Base-by-base conservation (phyloP, 148 eudicot genomes). In the Rhododendron henanense region DNA sequence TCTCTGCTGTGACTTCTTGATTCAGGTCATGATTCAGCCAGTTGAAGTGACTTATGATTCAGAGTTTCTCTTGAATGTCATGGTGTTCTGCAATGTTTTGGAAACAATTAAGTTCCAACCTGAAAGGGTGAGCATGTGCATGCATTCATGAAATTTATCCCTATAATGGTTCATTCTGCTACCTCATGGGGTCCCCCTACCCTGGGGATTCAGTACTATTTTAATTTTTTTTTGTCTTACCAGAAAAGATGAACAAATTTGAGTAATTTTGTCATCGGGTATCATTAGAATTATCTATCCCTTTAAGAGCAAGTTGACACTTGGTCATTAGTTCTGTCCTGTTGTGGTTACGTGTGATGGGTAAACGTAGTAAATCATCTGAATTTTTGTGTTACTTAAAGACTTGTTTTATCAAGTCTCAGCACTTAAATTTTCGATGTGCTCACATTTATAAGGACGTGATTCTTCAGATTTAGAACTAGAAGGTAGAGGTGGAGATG, bases 21-120 rank as follows among this genome's bases (percentile, higher is more conserved):
- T 82, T 79, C 94, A 96, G 99, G 93, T 92, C 78, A 77, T 89
- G 83, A 85, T 93, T 85, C 92, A 92, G 87, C 93, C 96, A 47
- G 78, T 91, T 86, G 94, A 93, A 89, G 84, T 96, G 84, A 83
- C 85, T 78, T 92, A 88, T 78, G 93, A 94, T 84, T 86, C 90
- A 75, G 90, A 88, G 87, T 90, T 94, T 88, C 71, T 93, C 73
- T 81, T 79, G 83, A 90, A 87, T 84, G 79, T 96, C 73, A 84
- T 88, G 90, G 97, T 91, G 89, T 89, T 94, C 85, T 90, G 91
- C 88, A 81, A 87, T 37, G 90, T 94, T 78, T 28, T 94, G 61
- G 85, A 84, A 69, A 82, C 88, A 53, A 87, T 89, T 81, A 89
- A 88, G 85, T 91, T 91, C 87, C 93, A 91, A 31, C 88, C 90